Base-by-base conservation (phyloP, 768 basidiomycete species). In the Lentinus tigrinus region DNA sequence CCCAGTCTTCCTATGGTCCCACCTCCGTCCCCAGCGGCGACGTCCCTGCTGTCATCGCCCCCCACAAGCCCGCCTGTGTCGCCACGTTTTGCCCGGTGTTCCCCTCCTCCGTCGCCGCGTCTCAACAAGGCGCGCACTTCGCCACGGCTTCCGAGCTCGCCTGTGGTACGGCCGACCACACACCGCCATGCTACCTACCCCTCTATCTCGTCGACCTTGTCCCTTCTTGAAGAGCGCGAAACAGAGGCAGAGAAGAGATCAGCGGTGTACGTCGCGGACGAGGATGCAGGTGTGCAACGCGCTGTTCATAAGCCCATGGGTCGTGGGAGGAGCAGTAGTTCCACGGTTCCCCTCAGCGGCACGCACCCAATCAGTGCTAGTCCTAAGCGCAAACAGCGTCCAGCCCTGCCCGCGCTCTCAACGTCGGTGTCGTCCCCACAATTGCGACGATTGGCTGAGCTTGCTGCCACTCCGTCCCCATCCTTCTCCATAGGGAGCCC, bases 151-250 rank as follows among this genome's bases (percentile, higher is more conserved):
- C 52, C 46, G 8, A 46, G 36, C 10, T 11, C 17, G 34, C 36
- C 51, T 23, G 21, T n/a, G 17, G 4, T 28, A 16, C 52, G 49
- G 14, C 46, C 64, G 2, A 36, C 26, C 16, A 37, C 44, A 13
- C 56, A 60, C 8, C 52, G 61, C 1, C 68, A 70, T 51, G 61
- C 64, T 40, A 64, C 69, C 3, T 70, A 63, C 51, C 69, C 69
- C 1, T 70, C 69, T 10, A 68, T 70, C 47, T 65, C 67, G 3
- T 70, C 69, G 2, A 68, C 69, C 2, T 65, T 70, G 26, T 67
- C 64, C 4, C 49, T 65, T 26, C 61, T 70, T 13, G 67, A 63
- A 34, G 67, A 68, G 42, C 65, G 67, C 31, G 62, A 65, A 4
- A 58, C 55, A 3, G 64, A 66, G 26, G 38, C 43, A 2, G 69